Evolutionary conservation across 805 yeast genomes (phyloP).

Genomic region (Wickerhamomyces silvicola): DNA sequence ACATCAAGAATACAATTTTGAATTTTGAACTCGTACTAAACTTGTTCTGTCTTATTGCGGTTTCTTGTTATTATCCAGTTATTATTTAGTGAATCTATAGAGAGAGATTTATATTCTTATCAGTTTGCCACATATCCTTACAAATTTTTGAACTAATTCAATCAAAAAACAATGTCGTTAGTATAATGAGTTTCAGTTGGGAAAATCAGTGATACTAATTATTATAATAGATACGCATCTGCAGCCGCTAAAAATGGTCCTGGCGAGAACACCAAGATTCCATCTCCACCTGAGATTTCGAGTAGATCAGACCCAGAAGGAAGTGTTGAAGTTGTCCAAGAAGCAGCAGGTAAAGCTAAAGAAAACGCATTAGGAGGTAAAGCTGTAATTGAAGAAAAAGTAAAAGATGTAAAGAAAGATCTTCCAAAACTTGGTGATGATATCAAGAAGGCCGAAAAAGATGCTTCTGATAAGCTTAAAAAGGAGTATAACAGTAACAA

Average conservation of each 20-base stretch:
- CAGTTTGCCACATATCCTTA: neutral
- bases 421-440: slow-evolving; percentile 21
- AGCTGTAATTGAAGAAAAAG: slow-evolving; percentile 18
- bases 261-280: slow-evolving; percentile 5
- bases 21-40: no score
- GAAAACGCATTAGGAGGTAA: slow-evolving; percentile 13
- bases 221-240: slow-evolving; percentile 6
- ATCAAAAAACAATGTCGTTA: slow-evolving; percentile 1
- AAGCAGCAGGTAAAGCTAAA: slow-evolving; percentile 14
- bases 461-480: slow-evolving; percentile 27
- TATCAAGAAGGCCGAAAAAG: slow-evolving; percentile 28
- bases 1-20: no score
- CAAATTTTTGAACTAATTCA: neutral
- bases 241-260: slow-evolving; percentile 9
- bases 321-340: slow-evolving; percentile 10
- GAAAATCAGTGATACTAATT: neutral
- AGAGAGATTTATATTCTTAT: neutral
- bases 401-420: slow-evolving; percentile 20
- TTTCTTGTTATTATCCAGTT: no score
- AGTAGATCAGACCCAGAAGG: slow-evolving; percentile 14
- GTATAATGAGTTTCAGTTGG: neutral
- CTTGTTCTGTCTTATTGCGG: no score
- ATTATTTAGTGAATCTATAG: no score
- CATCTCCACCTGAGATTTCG: slow-evolving; percentile 8
- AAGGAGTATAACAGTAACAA: slow-evolving; percentile 26